Evolutionary conservation across 805 yeast species (phyloP).

Genomic region (Scheffersomyces amazonensis): DNA sequence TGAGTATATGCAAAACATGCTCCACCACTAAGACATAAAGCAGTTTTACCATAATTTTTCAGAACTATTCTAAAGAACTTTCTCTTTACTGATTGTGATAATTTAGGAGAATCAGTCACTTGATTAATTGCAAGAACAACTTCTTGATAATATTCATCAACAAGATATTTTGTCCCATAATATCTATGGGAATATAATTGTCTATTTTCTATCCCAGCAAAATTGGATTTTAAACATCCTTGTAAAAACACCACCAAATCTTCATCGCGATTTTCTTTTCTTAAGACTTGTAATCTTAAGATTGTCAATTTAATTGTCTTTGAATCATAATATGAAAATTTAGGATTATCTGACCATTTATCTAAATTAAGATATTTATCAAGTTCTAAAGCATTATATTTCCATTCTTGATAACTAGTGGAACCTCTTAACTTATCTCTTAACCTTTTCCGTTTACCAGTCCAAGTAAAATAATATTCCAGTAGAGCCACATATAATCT

Average conservation of each 20-base stretch:
- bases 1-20: conserved; percentile 78
- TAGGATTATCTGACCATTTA: conserved; percentile 60
- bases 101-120: conserved; percentile 34
- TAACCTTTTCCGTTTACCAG: conserved; percentile 51
- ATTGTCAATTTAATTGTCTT: conserved; percentile 52
- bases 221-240: conserved; percentile 67
- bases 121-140: conserved; percentile 47
- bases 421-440: conserved; percentile 50
- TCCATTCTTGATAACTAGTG: conserved; percentile 59
- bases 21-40: conserved; percentile 74
- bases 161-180: conserved; percentile 67
- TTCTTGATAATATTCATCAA: conserved; percentile 52
- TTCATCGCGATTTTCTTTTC: conserved; percentile 32
- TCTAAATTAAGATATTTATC: conserved; percentile 60
- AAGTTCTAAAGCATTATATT: conserved; percentile 50
- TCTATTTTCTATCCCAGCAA: conserved; percentile 77
- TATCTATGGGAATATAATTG: conserved; percentile 69
- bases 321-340: conserved; percentile 67
- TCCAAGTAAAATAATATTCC: conserved; percentile 60
- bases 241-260: conserved; percentile 57
- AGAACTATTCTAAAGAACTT: conserved; percentile 54
- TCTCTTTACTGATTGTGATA: conserved; percentile 42
- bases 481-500: conserved; percentile 60
- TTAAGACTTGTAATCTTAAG: conserved; percentile 33
- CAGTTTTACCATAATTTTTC: conserved; percentile 69